These are phyloP conservation scores for Nemania sp. DNA, from an alignment of 2,329 filamentous ascomycete genomes.

Conservation along the genomic window DNA sequence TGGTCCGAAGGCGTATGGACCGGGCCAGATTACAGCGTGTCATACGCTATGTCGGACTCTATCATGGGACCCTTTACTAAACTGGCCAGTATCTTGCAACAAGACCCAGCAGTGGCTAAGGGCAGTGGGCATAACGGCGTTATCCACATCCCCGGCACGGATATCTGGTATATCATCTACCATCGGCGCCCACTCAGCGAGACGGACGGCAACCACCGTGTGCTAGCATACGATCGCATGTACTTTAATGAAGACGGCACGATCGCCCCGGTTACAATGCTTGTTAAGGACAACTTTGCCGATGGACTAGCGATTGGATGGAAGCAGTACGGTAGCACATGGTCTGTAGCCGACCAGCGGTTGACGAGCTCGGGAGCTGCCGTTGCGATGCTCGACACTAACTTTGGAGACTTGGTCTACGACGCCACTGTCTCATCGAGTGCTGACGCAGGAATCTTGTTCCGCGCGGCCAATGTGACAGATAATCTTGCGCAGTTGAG, in stretches of 20 bases:
- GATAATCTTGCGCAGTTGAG: conserved; percentile 43
- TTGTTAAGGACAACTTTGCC: conserved; percentile 58
- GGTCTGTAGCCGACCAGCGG: conserved; percentile 46
- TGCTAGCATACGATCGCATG: conserved; percentile 62
- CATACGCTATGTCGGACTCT: conserved; percentile 56
- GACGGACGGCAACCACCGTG: conserved; percentile 59
- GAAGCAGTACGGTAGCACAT: conserved; percentile 48
- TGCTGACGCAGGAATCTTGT: conserved; percentile 53
- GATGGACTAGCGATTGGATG: conserved; percentile 56
- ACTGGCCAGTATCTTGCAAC: conserved; percentile 54
- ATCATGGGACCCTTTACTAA: conserved; percentile 58
- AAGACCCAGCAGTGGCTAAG: conserved; percentile 51
- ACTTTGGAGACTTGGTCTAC: conserved; percentile 52
- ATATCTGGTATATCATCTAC: conserved; percentile 60
- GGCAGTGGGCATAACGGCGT: conserved; percentile 59
- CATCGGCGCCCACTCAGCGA: conserved; percentile 60
- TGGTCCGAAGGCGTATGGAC: conserved; percentile 61
- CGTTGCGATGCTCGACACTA: conserved; percentile 53
- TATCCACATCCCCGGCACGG: conserved; percentile 53
- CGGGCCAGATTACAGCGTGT: conserved; percentile 60
- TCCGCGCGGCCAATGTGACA: conserved; percentile 48
- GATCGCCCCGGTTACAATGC: conserved; percentile 59
- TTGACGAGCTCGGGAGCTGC: conserved; percentile 43
- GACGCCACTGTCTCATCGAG: conserved; percentile 47
- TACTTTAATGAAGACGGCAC: conserved; percentile 59